Evolutionary conservation across 768 basidiomycete genomes (phyloP).

Genomic region (Mycena galopus): DNA sequence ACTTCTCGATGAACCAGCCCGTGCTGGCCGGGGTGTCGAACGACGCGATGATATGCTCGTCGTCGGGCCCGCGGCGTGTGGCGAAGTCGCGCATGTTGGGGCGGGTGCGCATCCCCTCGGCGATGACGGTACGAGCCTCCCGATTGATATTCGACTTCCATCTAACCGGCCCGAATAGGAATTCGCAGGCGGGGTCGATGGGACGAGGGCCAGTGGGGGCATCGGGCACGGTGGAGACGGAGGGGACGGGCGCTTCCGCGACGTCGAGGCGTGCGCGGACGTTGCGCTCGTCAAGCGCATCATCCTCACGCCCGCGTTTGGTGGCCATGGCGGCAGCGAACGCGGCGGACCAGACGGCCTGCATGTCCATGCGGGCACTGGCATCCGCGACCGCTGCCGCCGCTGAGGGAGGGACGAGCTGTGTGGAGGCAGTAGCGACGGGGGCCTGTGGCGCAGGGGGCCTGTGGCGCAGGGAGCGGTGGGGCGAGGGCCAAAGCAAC

Average conservation of each 20-base stretch:
- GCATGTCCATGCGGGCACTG: background rate
- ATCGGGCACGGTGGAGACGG: background rate
- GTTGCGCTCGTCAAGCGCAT: background rate
- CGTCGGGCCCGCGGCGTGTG: background rate
- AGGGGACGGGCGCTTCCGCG: no score
- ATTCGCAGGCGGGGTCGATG: background rate
- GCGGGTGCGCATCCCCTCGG: background rate
- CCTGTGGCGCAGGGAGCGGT: no score
- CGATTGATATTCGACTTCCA: constrained; percentile 4
- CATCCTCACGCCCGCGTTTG: background rate
- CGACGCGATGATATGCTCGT: background rate
- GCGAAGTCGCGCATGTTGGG: background rate
- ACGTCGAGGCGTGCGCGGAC: background rate
- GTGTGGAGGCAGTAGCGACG: background rate
- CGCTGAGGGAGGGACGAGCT: background rate
- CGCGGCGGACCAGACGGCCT: background rate
- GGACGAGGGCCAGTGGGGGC: background rate
- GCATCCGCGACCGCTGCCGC: background rate
- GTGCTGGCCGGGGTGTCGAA: background rate
- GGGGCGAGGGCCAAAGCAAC: no score
- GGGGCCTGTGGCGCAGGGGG: no score
- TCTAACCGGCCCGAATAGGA: background rate
- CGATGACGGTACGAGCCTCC: constrained; percentile 5
- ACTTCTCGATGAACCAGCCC: background rate
- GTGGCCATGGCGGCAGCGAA: background rate